Percentiles rank a stretch among this genome's conserved stretches.
Evolutionary conservation across 306 rosid genomes (phyloP).

Genomic region (Malus asiatica): DNA sequence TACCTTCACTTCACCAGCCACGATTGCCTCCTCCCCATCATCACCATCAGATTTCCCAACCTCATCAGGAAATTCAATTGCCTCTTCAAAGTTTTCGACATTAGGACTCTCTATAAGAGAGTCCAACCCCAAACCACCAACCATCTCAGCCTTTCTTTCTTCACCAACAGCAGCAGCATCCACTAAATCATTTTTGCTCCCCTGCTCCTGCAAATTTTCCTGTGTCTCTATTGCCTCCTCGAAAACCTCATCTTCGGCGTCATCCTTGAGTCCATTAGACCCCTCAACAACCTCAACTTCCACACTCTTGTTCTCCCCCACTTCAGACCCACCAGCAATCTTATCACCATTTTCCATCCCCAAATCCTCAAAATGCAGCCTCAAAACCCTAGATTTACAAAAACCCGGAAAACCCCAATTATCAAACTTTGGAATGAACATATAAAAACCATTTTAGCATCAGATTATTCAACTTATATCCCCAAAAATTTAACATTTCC

Average conservation of each 20-base stretch:
- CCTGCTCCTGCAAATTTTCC: slow-evolving; percentile 29
- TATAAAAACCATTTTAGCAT: background rate
- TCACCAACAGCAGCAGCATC: slow-evolving; percentile 10
- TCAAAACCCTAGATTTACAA: slow-evolving; percentile 48
- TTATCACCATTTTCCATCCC: slow-evolving; percentile 55
- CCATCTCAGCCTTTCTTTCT: background rate
- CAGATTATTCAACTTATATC: background rate
- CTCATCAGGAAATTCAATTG: slow-evolving; percentile 12
- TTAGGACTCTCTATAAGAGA: slow-evolving; percentile 21
- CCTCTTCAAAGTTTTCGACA: slow-evolving; percentile 50
- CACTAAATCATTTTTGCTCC: background rate
- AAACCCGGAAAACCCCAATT: slow-evolving; percentile 1
- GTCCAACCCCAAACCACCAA: slow-evolving; percentile 12
- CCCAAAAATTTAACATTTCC: slow-evolving; percentile 2
- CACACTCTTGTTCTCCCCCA: slow-evolving; percentile 33
- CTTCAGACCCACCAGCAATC: slow-evolving; percentile 26
- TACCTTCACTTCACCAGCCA: slow-evolving; percentile 12
- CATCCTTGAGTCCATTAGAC: slow-evolving; percentile 38
- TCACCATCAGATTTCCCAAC: background rate
- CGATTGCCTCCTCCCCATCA: slow-evolving; percentile 1
- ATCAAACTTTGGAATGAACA: background rate
- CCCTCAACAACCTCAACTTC: slow-evolving; percentile 30
- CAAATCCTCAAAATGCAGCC: slow-evolving; percentile 20
- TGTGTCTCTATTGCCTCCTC: slow-evolving; percentile 44
- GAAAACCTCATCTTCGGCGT: slow-evolving; percentile 41